Base-by-base conservation (phyloP, 2,329 filamentous ascomycete genomes). In the Microdochium trichocladiopsis region DNA sequence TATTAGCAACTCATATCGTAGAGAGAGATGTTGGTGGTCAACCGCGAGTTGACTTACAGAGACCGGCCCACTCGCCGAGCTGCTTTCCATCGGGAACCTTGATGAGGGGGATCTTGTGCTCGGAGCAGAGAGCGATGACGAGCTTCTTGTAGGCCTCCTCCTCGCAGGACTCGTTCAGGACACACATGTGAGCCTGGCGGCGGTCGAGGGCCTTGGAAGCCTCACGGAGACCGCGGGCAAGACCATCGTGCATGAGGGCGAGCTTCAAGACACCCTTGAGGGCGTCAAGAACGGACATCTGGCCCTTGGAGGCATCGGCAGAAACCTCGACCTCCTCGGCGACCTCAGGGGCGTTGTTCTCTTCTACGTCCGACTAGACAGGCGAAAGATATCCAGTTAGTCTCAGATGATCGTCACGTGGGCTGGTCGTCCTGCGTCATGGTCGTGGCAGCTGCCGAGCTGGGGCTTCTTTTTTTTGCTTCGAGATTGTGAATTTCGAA, bases 141-240 rank as follows among this genome's bases (percentile, higher is more conserved):
- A 99, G 86, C 88, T 99, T 99, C 91, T 99, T 99, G 86, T 99
- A 99, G 64, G 94, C 93, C 79, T 99, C 94, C 86, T 99, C 94
- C 83, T 99, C 94, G 83, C 94, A 99, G 64, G 88, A 87, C 86
- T 99, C 94, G 86, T 99, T 99, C 69, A 99, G 87, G 65, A 99
- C 94, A 76, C 94, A 99, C 92, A 99, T 97, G 83, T 99, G 94
- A 56, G 94, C 94, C 82, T 99, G 90, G 72, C 94, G 91, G 72
- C 94, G 87, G 79, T 99, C 94, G 70, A 99, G 90, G 61, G 94
- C 93, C 85, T 99, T 99, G 81, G 88, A 91, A 62, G 94, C 94
- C 81, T 99, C 94, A 67, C 94, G 92, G 69, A 99, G 90, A 79
- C 94, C 94, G 68, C 94, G 92, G 72, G 94, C 94, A 67, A 99